Conservation (phyloP, 2,329 filamentous ascomycete species). For the Alternaria ventricosa region DNA sequence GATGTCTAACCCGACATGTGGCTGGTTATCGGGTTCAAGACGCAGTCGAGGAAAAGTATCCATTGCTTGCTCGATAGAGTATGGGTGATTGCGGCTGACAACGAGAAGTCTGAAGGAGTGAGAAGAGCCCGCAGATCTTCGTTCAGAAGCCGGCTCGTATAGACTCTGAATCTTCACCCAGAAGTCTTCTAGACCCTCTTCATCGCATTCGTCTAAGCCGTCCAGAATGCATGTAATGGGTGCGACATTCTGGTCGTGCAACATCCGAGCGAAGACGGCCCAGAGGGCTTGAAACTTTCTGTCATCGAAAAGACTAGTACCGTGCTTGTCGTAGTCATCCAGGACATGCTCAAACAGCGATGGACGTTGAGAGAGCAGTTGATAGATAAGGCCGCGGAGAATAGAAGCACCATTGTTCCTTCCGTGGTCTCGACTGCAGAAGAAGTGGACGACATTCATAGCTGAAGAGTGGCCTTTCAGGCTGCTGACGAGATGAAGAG, state of each 20-base stretch:
- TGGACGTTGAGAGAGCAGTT: background rate
- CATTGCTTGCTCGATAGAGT: background rate
- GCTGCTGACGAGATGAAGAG: fast-evolving
- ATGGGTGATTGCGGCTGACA: background rate
- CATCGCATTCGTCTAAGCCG: background rate
- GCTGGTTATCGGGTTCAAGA: background rate
- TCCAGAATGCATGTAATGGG: background rate
- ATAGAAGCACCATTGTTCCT: background rate
- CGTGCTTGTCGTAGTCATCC: background rate
- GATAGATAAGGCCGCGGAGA: background rate
- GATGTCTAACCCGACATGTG: background rate
- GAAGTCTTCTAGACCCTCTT: background rate
- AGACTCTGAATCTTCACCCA: background rate
- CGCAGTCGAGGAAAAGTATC: fast-evolving
- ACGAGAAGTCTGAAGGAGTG: background rate
- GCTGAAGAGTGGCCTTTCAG: fast-evolving
- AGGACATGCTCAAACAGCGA: background rate
- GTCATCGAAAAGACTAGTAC: background rate
- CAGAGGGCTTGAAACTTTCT: background rate
- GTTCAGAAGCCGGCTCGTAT: too few species aligned
- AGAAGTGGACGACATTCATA: background rate
- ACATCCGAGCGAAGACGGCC: background rate
- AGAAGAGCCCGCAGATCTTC: too few species aligned
- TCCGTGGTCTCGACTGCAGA: background rate
- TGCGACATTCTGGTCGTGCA: fast-evolving